Base-by-base conservation (phyloP, 345 rosid genomes). In the Aquilaria malaccensis region DNA sequence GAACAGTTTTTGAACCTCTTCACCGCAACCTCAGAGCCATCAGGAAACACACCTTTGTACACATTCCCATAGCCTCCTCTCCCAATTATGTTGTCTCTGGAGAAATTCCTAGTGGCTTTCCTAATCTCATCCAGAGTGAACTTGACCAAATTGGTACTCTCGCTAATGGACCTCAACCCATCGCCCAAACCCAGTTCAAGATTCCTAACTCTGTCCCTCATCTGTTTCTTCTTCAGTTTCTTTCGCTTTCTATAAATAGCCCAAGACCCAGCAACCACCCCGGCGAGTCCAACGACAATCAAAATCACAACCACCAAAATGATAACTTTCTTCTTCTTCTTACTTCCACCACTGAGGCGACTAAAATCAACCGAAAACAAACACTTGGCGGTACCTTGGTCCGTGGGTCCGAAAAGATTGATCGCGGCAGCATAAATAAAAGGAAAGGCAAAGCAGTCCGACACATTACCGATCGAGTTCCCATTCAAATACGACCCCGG, bases 1-100 rank as follows among this genome's bases (percentile, higher is more conserved):
- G 96, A 81, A 59, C 96, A 88, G 60, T 88, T 91, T 80, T 91
- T 91, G 75, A 91, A 88, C 82, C 98, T 77, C 77, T 91, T 88
- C 49, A 91, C 67, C n/a, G 98, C 98, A 63, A 86, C 95, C 64
- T 86, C 81, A 3, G 92, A 51, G 45, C 89, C 96, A 62, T 92
- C 91, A 2, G 60, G 67, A 73, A 88, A 69, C 47, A 67, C 72
- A 9, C 98, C 96, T 61, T 78, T 74, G 68, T 79, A 88, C 50
- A 88, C 98, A 77, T 92, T 92, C 37, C 98, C 98, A 66, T 82
- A 92, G 0, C 96, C 98, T 64, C 98, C 98, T 67, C 74, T 73
- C 50, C 98, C 96, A 29, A 88, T 76, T 49, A 92, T 83, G 72
- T 79, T 74, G 62, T 81, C 80, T 66, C 95, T 78, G 3, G 86